Evolutionary conservation across 495 filamentous ascomycete genomes (phyloP), one percentile per base, ranked within the genome.

Genomic region (Trichoderma gamsii): DNA sequence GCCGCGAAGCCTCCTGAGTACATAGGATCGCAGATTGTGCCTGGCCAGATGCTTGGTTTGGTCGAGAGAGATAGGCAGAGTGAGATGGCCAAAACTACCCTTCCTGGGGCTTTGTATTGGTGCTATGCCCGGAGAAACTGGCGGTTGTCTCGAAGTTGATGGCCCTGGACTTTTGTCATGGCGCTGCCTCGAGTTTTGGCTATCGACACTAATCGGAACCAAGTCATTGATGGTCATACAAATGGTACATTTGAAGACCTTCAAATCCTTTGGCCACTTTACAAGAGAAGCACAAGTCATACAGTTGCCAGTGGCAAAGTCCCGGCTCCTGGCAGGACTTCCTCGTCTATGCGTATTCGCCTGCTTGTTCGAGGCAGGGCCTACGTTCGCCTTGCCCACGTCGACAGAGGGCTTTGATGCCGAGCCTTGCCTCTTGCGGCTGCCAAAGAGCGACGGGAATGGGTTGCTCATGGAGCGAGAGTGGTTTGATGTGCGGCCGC

Each of bases 181-280:
- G 27, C 63, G 35, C 35, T 65, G 35, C 12, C n/a, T 65, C 32
- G 63, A 65, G 15, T 16, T 18, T 18, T 41, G 35, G 18, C 63
- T 65, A n/a, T 41, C 43, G 12, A 27, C 41, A n/a, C 65, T 25
- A 18, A 12, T 38, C 15, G 86, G 86, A 69, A 86, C 84, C 63
- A 97, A 74, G 73, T 97, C 93, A 71, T 95, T 97, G 72, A 97
- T 86, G 63, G 90, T 96, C 72, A 92, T 79, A 76, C 93, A 97
- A 63, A 90, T 86, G 41, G 90, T 90, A 77, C 93, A 97, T 71
- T 92, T 84, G 78, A 93, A 97, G 52, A 89, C 82, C 32, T 84
- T 83, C 71, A 94, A 74, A 67, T 88, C 82, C 69, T 83, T 85
- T n/a, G 93, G 92, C 91, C 92, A 97, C 64, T 88, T 87, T 63